Conservation (phyloP, 805 yeast genomes). For the Wickerhamomyces ciferrii region DNA sequence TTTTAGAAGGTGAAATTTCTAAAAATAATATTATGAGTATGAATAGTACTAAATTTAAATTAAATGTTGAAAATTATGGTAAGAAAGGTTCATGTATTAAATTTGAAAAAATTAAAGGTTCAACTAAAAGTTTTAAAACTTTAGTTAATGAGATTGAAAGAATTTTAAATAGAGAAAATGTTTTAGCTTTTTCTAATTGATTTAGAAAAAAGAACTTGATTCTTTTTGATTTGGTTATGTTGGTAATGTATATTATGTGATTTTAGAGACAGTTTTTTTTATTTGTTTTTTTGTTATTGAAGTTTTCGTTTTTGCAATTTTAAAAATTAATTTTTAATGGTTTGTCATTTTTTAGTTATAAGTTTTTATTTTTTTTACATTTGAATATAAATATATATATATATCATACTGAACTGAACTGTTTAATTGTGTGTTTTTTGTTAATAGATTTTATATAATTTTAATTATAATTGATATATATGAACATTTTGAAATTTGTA, state of each 20-base stretch:
- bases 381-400: background rate
- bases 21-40: slow-evolving; percentile 56
- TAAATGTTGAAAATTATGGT: slow-evolving; percentile 38
- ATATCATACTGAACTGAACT: background rate
- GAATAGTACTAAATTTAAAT: slow-evolving; percentile 58
- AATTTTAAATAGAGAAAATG: slow-evolving; percentile 61
- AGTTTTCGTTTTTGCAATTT: background rate
- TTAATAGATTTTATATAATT: background rate
- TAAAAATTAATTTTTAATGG: too few species aligned
- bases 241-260: background rate
- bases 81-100: slow-evolving; percentile 48
- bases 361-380: too few species aligned
- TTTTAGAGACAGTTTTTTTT: background rate
- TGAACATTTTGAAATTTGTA: background rate
- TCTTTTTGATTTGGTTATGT: background rate
- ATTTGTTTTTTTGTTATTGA: background rate
- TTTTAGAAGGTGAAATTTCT: slow-evolving; percentile 57
- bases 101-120: slow-evolving; percentile 62
- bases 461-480: background rate
- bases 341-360: background rate
- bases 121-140: slow-evolving; percentile 53
- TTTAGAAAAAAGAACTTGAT: background rate
- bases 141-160: slow-evolving; percentile 59
- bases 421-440: background rate
- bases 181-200: slow-evolving; percentile 30